Percentiles rank a stretch among this genome's conserved stretches.
These are phyloP conservation scores for Tagetes erecta DNA, from an alignment of 129 eudicot genomes.

Conservation along the genomic window DNA sequence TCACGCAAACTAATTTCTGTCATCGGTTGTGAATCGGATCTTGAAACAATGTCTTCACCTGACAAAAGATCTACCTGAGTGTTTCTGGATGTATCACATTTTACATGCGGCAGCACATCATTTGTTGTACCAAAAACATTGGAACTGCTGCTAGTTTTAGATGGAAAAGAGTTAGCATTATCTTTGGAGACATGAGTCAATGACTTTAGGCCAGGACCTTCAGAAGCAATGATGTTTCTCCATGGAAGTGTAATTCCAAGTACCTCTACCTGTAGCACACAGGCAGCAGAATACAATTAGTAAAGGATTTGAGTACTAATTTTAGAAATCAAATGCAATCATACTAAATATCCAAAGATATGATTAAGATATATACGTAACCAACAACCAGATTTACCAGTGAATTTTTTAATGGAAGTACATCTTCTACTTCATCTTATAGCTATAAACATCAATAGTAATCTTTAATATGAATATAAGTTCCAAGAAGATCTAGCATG, in stretches of 20 bases:
- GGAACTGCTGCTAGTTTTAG: slow-evolving; percentile 39
- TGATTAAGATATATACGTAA: neutral
- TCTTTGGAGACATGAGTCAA: slow-evolving; percentile 27
- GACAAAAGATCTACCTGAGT: slow-evolving; percentile 68
- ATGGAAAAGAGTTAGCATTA: slow-evolving; percentile 36
- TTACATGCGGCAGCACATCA: slow-evolving; percentile 27
- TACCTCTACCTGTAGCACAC: slow-evolving; percentile 61
- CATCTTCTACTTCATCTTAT: neutral
- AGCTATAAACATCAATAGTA: neutral
- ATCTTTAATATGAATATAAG: slow-evolving; percentile 7
- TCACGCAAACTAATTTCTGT: slow-evolving; percentile 39
- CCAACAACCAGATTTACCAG: neutral
- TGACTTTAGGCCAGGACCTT: slow-evolving; percentile 54
- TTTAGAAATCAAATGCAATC: neutral
- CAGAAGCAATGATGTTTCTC: slow-evolving; percentile 52
- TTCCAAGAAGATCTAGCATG: slow-evolving; percentile 11
- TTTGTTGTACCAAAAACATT: slow-evolving; percentile 34
- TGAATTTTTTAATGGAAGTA: neutral
- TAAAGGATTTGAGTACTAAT: neutral
- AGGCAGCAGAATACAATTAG: neutral
- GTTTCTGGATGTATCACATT: slow-evolving; percentile 42
- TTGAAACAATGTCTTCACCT: slow-evolving; percentile 50
- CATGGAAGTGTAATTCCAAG: slow-evolving; percentile 92
- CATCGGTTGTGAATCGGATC: slow-evolving; percentile 49
- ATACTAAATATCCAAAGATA: neutral